Conservation (phyloP, 257 asterid genomes). For the Leonotis leonurus region DNA sequence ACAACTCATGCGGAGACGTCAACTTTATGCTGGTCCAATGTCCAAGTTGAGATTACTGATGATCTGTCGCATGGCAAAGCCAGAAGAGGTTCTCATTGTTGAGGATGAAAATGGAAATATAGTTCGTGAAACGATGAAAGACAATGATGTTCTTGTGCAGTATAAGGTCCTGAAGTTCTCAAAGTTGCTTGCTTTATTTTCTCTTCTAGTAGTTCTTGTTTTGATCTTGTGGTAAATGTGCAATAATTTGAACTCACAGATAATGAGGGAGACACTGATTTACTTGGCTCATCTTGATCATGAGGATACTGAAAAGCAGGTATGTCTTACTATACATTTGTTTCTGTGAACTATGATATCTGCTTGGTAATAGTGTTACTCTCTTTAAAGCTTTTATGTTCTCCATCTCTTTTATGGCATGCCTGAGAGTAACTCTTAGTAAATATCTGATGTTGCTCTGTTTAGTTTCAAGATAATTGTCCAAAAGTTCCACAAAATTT, state of each 20-base stretch:
- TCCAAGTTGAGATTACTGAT: constrained; percentile 78
- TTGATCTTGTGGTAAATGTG: background rate
- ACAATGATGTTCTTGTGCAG: constrained; percentile 85
- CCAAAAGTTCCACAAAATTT: background rate
- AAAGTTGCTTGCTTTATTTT: constrained; percentile 6
- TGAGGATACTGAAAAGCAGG: constrained; percentile 91
- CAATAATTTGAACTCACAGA: constrained; percentile 36
- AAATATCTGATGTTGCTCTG: background rate
- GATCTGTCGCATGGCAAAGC: constrained; percentile 97
- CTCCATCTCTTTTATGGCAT: background rate
- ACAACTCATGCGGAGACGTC: constrained; percentile 63
- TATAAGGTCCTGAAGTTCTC: constrained; percentile 53
- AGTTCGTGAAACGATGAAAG: constrained; percentile 94
- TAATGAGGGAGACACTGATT: constrained; percentile 88
- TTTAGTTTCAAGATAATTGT: background rate
- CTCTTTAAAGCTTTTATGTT: background rate
- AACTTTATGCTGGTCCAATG: constrained; percentile 75
- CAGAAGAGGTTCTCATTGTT: constrained; percentile 88
- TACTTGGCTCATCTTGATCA: constrained; percentile 93
- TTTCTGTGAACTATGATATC: background rate
- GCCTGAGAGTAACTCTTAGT: background rate
- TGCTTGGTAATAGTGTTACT: background rate
- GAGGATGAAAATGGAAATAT: constrained; percentile 95
- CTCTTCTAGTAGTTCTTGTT: background rate
- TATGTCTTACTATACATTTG: constrained; percentile 10